Base-by-base conservation (phyloP, 306 rosid genomes). In the Crataegus laevigata region DNA sequence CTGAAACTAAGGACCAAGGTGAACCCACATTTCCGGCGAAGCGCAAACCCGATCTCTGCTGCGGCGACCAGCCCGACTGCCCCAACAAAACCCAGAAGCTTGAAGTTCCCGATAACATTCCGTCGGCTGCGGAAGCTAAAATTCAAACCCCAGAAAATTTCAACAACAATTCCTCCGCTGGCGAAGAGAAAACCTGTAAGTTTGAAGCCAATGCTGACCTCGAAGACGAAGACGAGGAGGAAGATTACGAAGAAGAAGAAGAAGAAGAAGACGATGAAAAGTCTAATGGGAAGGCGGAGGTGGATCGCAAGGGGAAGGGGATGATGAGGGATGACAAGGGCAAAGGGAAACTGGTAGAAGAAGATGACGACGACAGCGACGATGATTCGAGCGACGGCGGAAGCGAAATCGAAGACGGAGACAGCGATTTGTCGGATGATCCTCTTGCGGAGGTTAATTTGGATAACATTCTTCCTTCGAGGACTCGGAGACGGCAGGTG, bases 391-490 rank as follows among this genome's bases (percentile, higher is more conserved):
- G 79, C 38, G 76, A 75, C n/a, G 87, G 85, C n/a, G 96, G 91
- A 6, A 72, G 81, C 52, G 81, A 77, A 25, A 88, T 89, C 2
- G 92, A 81, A 34, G 83, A 68, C 11, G 93, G 55, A 7, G 87
- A 89, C 7, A 91, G 96, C 38, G 96, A 88, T 79, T 86, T 94
- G 42, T 91, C 96, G 24, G 98, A 94, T 60, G 96, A 94, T 58
- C 96, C 96, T 0, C 86, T 94, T 50, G 88, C 93, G 30, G 98
- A 91, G 86, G 93, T 94, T 13, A 96, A 94, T 88, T 89, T 94
- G 89, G 83, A 91, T 45, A 94, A 94, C 85, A 91, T 94, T 79
- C 96, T 91, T 47, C 97, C 97, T 12, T 91, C 96, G 1, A 87
- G 97, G 84, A 94, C 98, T 50, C 87, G 98, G 65, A 84, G 96